These are phyloP conservation scores for Uromyces viciae-fabae DNA, from an alignment of 1,284 basidiomycete genomes.

Conservation along the genomic window DNA sequence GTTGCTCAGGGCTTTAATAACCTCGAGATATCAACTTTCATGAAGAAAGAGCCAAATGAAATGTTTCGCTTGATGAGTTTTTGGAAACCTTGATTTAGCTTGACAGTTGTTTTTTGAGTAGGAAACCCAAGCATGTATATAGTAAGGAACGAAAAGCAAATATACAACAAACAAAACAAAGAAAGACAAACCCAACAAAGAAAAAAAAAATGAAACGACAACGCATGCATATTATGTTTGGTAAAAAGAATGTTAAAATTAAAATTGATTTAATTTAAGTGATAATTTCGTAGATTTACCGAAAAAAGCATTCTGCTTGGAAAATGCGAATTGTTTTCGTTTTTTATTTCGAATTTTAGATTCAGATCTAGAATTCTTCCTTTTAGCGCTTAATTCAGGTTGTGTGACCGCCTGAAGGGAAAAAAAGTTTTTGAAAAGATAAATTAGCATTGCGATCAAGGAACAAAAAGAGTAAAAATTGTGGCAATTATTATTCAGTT, in stretches of 20 bases:
- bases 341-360: constrained; percentile 78
- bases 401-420: constrained; percentile 63
- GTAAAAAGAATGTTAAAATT: background rate
- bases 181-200: background rate
- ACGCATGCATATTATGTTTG: background rate
- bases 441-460: background rate
- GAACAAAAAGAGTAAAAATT: constrained; percentile 35
- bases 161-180: background rate
- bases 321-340: constrained; percentile 60
- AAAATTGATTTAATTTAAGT: constrained; percentile 9
- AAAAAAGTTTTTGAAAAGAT: constrained; percentile 31
- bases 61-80: too few species aligned
- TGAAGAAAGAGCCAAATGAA: too few species aligned
- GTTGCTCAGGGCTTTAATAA: too few species aligned
- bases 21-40: too few species aligned
- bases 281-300: constrained; percentile 42
- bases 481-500: too few species aligned
- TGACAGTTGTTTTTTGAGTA: too few species aligned
- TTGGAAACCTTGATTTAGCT: too few species aligned
- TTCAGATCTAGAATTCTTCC: constrained; percentile 66
- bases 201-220: background rate
- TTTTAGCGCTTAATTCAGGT: constrained; percentile 71
- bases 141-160: background rate
- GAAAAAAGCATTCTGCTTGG: constrained; percentile 13
- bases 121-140: too few species aligned